Evolutionary conservation across 495 filamentous ascomycete species (phyloP).

Genomic region (Pyrenopolyporus hunteri): DNA sequence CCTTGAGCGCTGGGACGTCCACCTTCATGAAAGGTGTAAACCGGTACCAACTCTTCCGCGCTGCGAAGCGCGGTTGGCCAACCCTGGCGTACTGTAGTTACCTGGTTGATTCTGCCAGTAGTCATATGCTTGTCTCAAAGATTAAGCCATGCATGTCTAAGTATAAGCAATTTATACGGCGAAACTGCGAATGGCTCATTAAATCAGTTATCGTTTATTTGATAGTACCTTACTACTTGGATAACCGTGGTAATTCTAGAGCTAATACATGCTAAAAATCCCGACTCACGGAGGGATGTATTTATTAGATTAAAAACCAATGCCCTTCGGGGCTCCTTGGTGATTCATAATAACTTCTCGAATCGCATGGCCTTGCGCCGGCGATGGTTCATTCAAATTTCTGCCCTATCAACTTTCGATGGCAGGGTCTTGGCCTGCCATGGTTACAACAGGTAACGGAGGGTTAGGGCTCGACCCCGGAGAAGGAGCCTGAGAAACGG

Average conservation of each 20-base stretch:
- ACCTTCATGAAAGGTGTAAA: slow-evolving; percentile 1
- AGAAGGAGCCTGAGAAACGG: slow-evolving; percentile 47
- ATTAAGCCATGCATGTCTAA: slow-evolving; percentile 12
- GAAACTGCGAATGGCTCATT: slow-evolving; percentile 12
- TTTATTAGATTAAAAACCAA: slow-evolving; percentile 11
- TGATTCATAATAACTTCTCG: slow-evolving; percentile 1
- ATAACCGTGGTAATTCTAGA: slow-evolving; percentile 12
- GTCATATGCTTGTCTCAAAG: slow-evolving; percentile 11
- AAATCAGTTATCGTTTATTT: slow-evolving; percentile 10
- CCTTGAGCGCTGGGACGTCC: neutral
- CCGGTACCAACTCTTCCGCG: slow-evolving; percentile 1
- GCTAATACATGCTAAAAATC: slow-evolving; percentile 12
- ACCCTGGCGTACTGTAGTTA: slow-evolving; percentile 4
- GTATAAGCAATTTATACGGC: slow-evolving; percentile 9
- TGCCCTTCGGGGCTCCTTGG: slow-evolving; percentile 5
- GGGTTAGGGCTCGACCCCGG: slow-evolving; percentile 1
- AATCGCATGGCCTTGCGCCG: slow-evolving; percentile 1
- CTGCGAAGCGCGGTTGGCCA: neutral
- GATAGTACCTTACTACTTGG: slow-evolving; percentile 11
- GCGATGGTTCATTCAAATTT: slow-evolving; percentile 3
- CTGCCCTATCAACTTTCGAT: slow-evolving; percentile 1
- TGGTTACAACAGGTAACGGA: neutral
- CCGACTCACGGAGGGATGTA: slow-evolving; percentile 1
- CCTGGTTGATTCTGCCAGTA: slow-evolving; percentile 10
- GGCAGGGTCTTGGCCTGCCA: neutral